Base-by-base conservation (phyloP, 441 rosid genomes). In the Populus tomentosa region DNA sequence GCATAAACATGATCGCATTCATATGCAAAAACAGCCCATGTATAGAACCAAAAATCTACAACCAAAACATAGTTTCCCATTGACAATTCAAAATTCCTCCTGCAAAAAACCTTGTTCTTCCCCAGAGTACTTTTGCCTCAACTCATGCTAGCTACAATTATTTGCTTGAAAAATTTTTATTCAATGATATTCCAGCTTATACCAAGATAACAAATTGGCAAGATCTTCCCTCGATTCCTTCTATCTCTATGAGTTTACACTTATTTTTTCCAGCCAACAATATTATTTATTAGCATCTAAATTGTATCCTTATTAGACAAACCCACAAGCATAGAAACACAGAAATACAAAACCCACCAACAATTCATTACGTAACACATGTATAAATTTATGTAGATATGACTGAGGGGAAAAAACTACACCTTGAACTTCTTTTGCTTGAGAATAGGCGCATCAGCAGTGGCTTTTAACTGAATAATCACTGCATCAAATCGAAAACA, bases 341-440 rank as follows among this genome's bases (percentile, higher is more conserved):
- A 63, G 14, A 71, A 10, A 38, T 13, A 32, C 63, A 63, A 69
- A 13, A 71, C 53, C 75, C 75, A 63, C 72, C 59, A 0, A 61
- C 30, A 21, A n/a, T 69, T 75, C 53, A 3, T 8, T 20, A 16
- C 10, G 35, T 23, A 16, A 69, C 21, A 24, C 18, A 38, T 23
- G 8, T 18, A 40, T 63, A 69, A 42, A 9, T 46, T 14, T 59
- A 59, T 65, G 18, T 9, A 53, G 23, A 35, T 4, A 30, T 6
- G 20, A 23, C 32, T 8, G 28, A 72, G 53, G 28, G 75, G 53
- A 33, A 9, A 20, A 67, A 9, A 10, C 64, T 53, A 10, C 69
- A 89, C 99, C 97, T 91, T 95, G 93, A 94, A 95, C 79, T 95
- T 95, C 77, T 90, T 84, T 83, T 94, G 94, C 84, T 89, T 92